These are phyloP conservation scores for Sugiyamaella mastotermitis DNA, from an alignment of 805 yeast species.

Conservation along the genomic window DNA sequence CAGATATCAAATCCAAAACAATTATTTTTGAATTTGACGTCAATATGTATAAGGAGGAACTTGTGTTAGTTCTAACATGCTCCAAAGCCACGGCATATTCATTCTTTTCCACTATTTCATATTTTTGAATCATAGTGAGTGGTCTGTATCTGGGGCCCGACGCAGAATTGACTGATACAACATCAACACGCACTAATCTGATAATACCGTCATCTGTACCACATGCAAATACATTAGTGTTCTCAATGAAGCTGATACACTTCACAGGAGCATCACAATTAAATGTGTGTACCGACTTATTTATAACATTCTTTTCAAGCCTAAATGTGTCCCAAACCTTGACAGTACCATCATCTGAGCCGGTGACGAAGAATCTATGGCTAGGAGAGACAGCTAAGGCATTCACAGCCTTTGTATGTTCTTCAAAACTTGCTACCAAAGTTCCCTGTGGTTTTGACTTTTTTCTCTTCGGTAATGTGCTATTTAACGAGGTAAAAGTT, in stretches of 20 bases:
- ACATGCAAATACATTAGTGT: conserved; percentile 27
- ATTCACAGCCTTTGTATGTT: conserved; percentile 55
- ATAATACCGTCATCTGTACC: conserved; percentile 27
- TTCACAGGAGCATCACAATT: conserved; percentile 21
- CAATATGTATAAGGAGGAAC: conserved; percentile 41
- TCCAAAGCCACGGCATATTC: conserved; percentile 42
- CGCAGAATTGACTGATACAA: conserved; percentile 5
- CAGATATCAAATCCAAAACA: conserved; percentile 50
- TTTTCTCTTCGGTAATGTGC: conserved; percentile 3
- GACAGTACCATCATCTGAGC: conserved; percentile 66
- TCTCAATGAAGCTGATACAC: conserved; percentile 25
- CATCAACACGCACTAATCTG: conserved; percentile 24
- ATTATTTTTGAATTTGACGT: conserved; percentile 52
- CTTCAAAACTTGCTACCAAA: conserved; percentile 57
- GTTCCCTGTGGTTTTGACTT: conserved; percentile 42
- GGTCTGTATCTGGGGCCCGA: conserved; percentile 19
- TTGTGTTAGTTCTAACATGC: conserved; percentile 36
- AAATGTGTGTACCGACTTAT: conserved; percentile 26
- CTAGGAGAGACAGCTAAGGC: conserved; percentile 56
- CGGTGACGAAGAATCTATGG: conserved; percentile 63
- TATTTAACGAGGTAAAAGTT: neutral
- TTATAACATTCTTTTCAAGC: conserved; percentile 52
- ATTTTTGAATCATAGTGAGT: too few species aligned
- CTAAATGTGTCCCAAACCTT: conserved; percentile 73
- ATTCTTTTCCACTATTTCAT: neutral